Evolutionary conservation across 1,284 basidiomycete genomes (phyloP).

Genomic region (Pseudozyma sp.): DNA sequence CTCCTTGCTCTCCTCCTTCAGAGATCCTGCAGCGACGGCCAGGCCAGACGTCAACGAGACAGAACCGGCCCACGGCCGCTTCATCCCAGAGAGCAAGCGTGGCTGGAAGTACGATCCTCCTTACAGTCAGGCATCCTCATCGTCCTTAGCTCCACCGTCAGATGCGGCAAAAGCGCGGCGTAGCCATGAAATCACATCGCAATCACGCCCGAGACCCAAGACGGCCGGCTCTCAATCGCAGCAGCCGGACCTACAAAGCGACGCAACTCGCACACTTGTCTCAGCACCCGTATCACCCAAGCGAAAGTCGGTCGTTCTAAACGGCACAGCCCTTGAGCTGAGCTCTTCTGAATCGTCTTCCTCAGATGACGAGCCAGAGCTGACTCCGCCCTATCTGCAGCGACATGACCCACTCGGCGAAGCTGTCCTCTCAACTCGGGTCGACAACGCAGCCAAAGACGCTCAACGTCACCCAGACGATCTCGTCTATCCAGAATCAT

Average conservation of each 20-base stretch:
- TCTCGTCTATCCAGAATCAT: slow-evolving; percentile 31
- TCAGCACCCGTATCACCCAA: slow-evolving; percentile 23
- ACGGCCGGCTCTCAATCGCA: background rate
- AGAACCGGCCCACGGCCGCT: slow-evolving; percentile 20
- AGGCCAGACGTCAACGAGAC: slow-evolving; percentile 7
- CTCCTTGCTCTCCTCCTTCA: slow-evolving; percentile 17
- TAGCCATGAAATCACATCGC: background rate
- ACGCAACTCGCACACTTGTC: background rate
- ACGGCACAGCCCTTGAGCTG: background rate
- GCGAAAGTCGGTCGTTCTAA: background rate
- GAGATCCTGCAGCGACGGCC: slow-evolving; percentile 1
- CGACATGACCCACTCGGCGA: background rate
- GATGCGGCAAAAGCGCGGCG: background rate
- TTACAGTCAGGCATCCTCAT: background rate
- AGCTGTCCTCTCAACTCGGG: background rate
- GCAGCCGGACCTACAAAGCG: background rate
- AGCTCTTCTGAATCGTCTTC: slow-evolving; percentile 22
- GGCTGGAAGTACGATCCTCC: slow-evolving; percentile 34
- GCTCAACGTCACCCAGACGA: slow-evolving; percentile 30
- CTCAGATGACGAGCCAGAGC: slow-evolving; percentile 16
- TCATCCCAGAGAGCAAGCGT: slow-evolving; percentile 43
- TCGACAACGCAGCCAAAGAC: background rate
- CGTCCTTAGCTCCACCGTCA: background rate
- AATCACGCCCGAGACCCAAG: slow-evolving; percentile 1
- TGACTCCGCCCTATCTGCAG: background rate